Percentiles rank a stretch among this genome's conserved stretches.
phyloP scores from a whole-genome alignment of 2,329 filamentous ascomycete genomes.

The Dactylellina parvicollis region DNA sequence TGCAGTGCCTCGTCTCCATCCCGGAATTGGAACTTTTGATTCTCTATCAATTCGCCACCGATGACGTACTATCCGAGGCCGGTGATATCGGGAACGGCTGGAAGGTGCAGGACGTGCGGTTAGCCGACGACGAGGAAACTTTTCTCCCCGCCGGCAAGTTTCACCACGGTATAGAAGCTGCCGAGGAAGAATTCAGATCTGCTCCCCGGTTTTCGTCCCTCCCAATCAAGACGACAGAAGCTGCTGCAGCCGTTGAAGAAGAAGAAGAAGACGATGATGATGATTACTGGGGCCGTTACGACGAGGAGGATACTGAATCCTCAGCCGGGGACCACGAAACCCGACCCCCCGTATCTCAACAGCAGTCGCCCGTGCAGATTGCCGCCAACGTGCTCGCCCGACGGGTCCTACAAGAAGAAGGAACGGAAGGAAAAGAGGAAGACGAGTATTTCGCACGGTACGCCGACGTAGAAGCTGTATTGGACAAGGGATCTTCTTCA shows the following conservation, averaged over 20 bases:
- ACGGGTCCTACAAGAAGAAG: conserved; percentile 39
- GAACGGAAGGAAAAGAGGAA: conserved; percentile 65
- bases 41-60: conserved; percentile 27
- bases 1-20: conserved; percentile 19
- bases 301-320: conserved; percentile 66
- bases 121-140: conserved; percentile 41
- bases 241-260: conserved; percentile 59
- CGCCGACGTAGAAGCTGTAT: conserved; percentile 78
- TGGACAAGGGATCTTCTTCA: conserved; percentile 67
- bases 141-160: conserved; percentile 41
- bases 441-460: conserved; percentile 81
- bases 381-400: conserved; percentile 38
- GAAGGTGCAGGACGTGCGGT: conserved; percentile 41
- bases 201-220: background rate
- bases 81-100: conserved; percentile 23
- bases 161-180: conserved; percentile 52
- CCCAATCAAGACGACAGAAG: conserved; percentile 6
- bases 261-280: conserved; percentile 73
- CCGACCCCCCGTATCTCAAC: conserved; percentile 56
- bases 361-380: conserved; percentile 59
- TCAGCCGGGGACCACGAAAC: conserved; percentile 54
- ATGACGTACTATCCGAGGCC: conserved; percentile 14
- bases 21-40: conserved; percentile 36
- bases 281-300: conserved; percentile 82
- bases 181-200: conserved; percentile 55